A percentile compares a stretch with the other conserved stretches of the same genome.
phyloP scores from a whole-genome alignment of 352 stramenopile species.

The Globisporangium radiosum region DNA sequence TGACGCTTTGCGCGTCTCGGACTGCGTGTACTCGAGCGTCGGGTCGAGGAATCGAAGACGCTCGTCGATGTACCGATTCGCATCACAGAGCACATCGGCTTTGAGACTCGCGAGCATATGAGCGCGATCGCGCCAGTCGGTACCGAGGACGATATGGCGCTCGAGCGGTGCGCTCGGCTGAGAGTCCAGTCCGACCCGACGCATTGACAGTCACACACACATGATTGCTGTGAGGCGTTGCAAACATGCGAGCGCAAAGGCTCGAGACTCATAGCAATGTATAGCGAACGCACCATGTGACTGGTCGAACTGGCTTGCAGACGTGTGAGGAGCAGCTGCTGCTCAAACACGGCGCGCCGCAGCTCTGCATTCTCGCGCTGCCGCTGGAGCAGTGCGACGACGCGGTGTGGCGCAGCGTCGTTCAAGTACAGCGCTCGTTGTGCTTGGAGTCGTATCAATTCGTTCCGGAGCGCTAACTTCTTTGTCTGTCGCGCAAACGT shows the following conservation, averaged over 20 bases:
- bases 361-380: neutral
- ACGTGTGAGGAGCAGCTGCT: no score
- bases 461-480: neutral
- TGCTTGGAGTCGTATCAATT: neutral
- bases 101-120: neutral
- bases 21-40: constrained; percentile 8
- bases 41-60: constrained; percentile 3
- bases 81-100: neutral
- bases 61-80: constrained; percentile 1
- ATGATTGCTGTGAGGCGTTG: no score
- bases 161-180: no score
- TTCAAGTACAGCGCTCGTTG: neutral
- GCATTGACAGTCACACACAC: no score
- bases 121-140: neutral
- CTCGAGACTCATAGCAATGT: neutral
- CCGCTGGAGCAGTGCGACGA: neutral
- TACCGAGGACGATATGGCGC: no score
- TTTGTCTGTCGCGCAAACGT: no score
- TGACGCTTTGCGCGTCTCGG: neutral
- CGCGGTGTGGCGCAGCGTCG: neutral
- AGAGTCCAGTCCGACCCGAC: no score
- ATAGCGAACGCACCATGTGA: neutral
- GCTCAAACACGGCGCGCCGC: neutral
- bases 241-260: no score
- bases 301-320: neutral